A percentile compares a stretch with the other conserved stretches of the same genome.
These are phyloP conservation scores for Wakefieldia striispora DNA, from an alignment of 768 basidiomycete species.

Conservation along the genomic window DNA sequence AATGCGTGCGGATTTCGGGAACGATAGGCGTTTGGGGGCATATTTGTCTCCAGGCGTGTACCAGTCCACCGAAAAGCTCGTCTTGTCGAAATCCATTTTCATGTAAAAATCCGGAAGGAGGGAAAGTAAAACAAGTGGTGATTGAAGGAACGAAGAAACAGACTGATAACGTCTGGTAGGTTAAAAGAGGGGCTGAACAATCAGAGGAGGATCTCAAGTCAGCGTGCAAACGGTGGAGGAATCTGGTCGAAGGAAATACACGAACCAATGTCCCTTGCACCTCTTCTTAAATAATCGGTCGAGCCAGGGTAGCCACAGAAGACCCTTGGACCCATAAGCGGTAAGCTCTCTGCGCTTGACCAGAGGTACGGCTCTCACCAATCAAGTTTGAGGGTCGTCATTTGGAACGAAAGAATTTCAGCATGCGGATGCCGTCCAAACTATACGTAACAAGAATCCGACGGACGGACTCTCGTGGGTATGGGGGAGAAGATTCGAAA, in stretches of 20 bases:
- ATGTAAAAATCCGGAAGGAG: constrained; percentile 1
- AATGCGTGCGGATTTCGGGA: constrained; percentile 33
- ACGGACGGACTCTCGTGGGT: background rate
- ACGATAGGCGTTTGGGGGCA: constrained; percentile 28
- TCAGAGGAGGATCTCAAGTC: background rate
- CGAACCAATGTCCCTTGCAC: background rate
- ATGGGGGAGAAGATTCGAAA: background rate
- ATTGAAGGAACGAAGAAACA: constrained; percentile 8
- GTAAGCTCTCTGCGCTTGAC: constrained; percentile 8
- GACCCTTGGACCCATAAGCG: constrained; percentile 15
- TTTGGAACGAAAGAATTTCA: background rate
- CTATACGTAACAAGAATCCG: constrained; percentile 8
- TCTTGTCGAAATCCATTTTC: constrained; percentile 33
- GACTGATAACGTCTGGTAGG: constrained; percentile 5
- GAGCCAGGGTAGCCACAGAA: constrained; percentile 13
- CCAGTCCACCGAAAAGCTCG: constrained; percentile 31
- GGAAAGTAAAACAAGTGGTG: background rate
- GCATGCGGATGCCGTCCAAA: constrained; percentile 1
- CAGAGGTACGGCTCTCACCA: background rate
- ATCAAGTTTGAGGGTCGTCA: constrained; percentile 5
- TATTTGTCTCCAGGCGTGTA: constrained; percentile 29
- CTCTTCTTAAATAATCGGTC: constrained; percentile 16
- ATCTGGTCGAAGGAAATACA: constrained; percentile 2
- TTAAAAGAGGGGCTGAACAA: constrained; percentile 1
- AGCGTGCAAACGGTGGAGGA: constrained; percentile 5